Evolutionary conservation across 148 eudicot genomes (phyloP).

Genomic region (Rhododendron henanense): DNA sequence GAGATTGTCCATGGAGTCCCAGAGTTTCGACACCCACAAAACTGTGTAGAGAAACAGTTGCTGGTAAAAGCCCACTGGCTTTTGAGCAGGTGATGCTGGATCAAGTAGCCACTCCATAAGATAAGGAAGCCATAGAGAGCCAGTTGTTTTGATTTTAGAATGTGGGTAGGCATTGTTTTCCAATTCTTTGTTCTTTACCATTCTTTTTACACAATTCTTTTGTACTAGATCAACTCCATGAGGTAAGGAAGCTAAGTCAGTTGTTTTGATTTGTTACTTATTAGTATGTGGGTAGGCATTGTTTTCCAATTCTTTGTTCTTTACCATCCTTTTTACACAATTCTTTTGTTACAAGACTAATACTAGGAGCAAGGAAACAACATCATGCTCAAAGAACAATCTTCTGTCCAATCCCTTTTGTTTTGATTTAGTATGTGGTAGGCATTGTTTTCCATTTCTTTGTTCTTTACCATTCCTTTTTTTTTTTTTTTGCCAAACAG

Average conservation of each 20-base stretch:
- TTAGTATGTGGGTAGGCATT: neutral
- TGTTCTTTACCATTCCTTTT: neutral
- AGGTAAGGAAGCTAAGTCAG: neutral
- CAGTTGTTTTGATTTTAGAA: neutral
- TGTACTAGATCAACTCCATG: neutral
- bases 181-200: neutral
- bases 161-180: conserved; percentile 1
- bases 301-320: neutral
- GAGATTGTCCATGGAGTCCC: conserved; percentile 17
- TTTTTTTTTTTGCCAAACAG: too few relatives aligned
- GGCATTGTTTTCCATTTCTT: conserved; percentile 2
- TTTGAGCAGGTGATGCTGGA: neutral
- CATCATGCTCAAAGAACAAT: too few relatives aligned
- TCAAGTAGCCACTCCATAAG: neutral
- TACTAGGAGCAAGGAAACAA: too few relatives aligned
- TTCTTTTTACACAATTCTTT: conserved; percentile 2
- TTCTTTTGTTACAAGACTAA: neutral
- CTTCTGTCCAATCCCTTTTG: too few relatives aligned
- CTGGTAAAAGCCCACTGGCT: conserved; percentile 34
- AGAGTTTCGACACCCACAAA: conserved; percentile 8
- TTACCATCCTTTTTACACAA: neutral
- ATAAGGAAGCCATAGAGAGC: neutral
- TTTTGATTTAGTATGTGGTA: neutral
- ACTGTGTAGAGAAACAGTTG: conserved; percentile 22
- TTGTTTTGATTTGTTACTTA: neutral